These are phyloP conservation scores for Coemansia sp. DNA, from an alignment of 371 early-diverging fungal genomes.

Conservation along the genomic window DNA sequence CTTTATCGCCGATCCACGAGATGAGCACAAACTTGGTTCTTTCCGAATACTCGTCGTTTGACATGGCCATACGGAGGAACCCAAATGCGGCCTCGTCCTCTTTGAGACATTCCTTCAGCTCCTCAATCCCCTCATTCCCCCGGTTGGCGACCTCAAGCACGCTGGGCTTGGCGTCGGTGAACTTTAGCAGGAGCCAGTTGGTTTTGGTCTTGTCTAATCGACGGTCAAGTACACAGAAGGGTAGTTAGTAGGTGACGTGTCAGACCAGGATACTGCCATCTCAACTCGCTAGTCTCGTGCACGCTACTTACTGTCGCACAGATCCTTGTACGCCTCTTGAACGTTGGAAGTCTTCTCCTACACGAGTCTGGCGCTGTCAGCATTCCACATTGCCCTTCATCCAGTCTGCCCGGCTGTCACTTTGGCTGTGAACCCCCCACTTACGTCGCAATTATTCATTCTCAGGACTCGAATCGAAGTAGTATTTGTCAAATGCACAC, in stretches of 20 bases:
- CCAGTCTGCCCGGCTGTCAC: background rate
- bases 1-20: constrained; percentile 77
- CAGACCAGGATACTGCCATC: no score
- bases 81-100: constrained; percentile 77
- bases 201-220: constrained; percentile 63
- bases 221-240: no score
- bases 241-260: no score
- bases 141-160: constrained; percentile 52
- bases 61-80: constrained; percentile 72
- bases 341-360: constrained; percentile 54
- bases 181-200: constrained; percentile 67
- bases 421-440: background rate
- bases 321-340: constrained; percentile 67
- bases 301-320: constrained; percentile 54
- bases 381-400: background rate
- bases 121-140: constrained; percentile 68
- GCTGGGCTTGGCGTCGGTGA: constrained; percentile 55
- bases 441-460: constrained; percentile 27
- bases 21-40: constrained; percentile 72
- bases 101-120: constrained; percentile 63
- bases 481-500: no score
- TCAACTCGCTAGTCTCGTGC: background rate
- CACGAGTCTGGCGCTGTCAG: background rate
- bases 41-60: constrained; percentile 80
- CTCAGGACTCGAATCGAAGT: background rate